These are phyloP conservation scores for Zoysia pacifica DNA, from an alignment of 176 grass and related monocot genomes.

Conservation along the genomic window DNA sequence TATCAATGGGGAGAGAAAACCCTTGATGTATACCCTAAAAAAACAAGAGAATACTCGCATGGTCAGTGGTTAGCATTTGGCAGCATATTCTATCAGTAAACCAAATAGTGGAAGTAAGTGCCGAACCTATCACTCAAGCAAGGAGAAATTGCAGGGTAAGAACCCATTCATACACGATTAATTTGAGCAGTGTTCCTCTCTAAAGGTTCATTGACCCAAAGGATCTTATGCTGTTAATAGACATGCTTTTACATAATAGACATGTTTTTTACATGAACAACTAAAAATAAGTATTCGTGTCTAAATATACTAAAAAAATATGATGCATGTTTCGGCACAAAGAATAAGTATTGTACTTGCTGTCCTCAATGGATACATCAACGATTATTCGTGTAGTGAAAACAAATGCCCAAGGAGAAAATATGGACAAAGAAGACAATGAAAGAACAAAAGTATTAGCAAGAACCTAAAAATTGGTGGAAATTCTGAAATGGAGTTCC, in stretches of 20 bases:
- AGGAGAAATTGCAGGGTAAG: slow-evolving; percentile 5
- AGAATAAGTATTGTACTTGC: slow-evolving; percentile 3
- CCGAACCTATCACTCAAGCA: not conserved
- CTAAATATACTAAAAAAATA: slow-evolving; percentile 10
- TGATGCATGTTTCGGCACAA: not conserved
- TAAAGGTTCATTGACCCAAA: not conserved
- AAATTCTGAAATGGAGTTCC: slow-evolving; percentile 82
- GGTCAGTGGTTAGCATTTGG: not conserved
- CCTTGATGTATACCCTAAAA: no score
- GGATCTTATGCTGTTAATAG: not conserved
- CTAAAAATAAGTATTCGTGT: not conserved
- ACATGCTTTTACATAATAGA: not conserved
- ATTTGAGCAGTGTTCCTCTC: not conserved
- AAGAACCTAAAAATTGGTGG: slow-evolving; percentile 76
- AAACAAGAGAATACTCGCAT: not conserved
- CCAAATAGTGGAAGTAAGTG: not conserved
- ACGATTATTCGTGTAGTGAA: slow-evolving; percentile 3
- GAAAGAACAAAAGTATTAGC: slow-evolving; percentile 22
- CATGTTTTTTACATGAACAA: not conserved
- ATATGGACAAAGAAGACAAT: not conserved
- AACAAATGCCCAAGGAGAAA: slow-evolving; percentile 22
- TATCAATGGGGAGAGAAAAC: not conserved
- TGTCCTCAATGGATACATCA: not conserved
- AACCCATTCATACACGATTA: slow-evolving; percentile 5
- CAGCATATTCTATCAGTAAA: not conserved